These are phyloP conservation scores for Tetracladium marchalianum DNA, from an alignment of 495 filamentous ascomycete genomes.

Conservation along the genomic window DNA sequence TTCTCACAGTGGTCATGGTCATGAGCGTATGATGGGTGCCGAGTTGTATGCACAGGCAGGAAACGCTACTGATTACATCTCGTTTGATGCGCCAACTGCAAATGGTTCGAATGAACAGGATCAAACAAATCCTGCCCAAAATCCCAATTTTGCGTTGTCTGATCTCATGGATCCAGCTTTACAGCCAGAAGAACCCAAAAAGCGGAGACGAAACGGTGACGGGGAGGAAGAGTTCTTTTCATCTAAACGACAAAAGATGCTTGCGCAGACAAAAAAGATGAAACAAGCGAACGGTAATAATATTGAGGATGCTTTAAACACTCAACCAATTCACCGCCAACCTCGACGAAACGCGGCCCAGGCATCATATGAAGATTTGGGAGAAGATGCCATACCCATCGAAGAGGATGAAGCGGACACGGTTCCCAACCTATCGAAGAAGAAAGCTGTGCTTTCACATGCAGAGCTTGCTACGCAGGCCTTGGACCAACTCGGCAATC, in stretches of 20 bases:
- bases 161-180: slow-evolving; percentile 9
- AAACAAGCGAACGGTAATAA: neutral
- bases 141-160: slow-evolving; percentile 13
- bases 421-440: neutral
- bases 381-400: slow-evolving; percentile 13
- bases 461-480: slow-evolving; percentile 7
- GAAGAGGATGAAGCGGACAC: slow-evolving; percentile 11
- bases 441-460: neutral
- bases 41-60: slow-evolving; percentile 43
- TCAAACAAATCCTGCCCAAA: neutral
- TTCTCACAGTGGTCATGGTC: slow-evolving; percentile 26
- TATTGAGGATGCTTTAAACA: neutral
- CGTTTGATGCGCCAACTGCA: slow-evolving; percentile 11
- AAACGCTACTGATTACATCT: slow-evolving; percentile 22
- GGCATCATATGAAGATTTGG: slow-evolving; percentile 13
- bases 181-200: slow-evolving; percentile 6
- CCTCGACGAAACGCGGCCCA: slow-evolving; percentile 9
- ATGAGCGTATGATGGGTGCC: slow-evolving; percentile 41
- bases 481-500: slow-evolving; percentile 2
- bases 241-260: slow-evolving; percentile 12
- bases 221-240: slow-evolving; percentile 16
- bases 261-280: slow-evolving; percentile 3
- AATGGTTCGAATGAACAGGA: slow-evolving; percentile 1
- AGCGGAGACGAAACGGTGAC: slow-evolving; percentile 3
- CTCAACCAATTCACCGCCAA: slow-evolving; percentile 1